Evolutionary conservation across 371 early-diverging fungal species (phyloP).

Genomic region (Mucor saturninus): DNA sequence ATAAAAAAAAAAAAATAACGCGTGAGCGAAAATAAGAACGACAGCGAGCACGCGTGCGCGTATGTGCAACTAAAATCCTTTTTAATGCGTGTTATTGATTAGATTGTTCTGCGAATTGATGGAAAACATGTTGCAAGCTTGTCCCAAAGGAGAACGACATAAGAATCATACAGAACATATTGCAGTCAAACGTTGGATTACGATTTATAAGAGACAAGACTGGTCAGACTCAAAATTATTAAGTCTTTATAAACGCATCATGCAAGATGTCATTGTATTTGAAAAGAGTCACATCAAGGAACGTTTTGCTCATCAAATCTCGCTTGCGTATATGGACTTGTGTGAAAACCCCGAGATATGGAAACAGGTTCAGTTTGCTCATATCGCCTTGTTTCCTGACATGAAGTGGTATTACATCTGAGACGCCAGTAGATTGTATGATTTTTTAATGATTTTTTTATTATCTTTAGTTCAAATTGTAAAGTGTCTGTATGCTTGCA

Average conservation of each 20-base stretch:
- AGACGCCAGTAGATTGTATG: no score
- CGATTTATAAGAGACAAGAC: constrained; percentile 23
- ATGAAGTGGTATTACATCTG: constrained; percentile 49
- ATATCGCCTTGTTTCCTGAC: constrained; percentile 59
- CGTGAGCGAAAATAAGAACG: no score
- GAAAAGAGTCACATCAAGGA: constrained; percentile 22
- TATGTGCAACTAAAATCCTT: no score
- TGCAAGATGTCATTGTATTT: constrained; percentile 25
- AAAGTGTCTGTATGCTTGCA: constrained; percentile 49
- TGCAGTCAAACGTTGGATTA: constrained; percentile 27
- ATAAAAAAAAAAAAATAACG: background rate
- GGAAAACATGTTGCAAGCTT: constrained; percentile 18
- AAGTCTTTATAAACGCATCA: constrained; percentile 15
- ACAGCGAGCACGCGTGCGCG: no score
- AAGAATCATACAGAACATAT: constrained; percentile 26
- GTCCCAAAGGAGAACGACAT: constrained; percentile 17
- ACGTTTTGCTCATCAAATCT: constrained; percentile 21
- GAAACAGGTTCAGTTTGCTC: constrained; percentile 68
- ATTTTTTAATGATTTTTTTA: background rate
- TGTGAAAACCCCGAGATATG: constrained; percentile 53
- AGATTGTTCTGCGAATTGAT: constrained; percentile 23
- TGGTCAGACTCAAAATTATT: constrained; percentile 18
- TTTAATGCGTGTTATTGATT: no score
- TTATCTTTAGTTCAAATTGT: constrained; percentile 38
- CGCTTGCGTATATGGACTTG: constrained; percentile 19